Percentiles rank a stretch among this genome's conserved stretches.
Evolutionary conservation across 208 protist species (phyloP).

Genomic region (Porcisia deanei): DNA sequence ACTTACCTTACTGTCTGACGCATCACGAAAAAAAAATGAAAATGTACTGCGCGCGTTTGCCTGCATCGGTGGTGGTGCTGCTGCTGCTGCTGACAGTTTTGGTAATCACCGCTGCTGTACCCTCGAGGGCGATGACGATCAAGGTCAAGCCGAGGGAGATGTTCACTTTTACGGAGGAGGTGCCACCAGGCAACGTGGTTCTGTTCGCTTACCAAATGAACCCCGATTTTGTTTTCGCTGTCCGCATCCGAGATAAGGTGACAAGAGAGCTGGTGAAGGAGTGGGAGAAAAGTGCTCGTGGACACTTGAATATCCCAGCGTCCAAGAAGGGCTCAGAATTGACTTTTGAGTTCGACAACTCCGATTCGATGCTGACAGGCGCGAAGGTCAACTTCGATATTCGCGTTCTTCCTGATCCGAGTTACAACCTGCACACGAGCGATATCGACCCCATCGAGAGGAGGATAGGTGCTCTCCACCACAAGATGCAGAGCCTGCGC

Average conservation of each 20-base stretch:
- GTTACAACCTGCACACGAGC: conserved; percentile 8
- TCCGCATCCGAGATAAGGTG: background rate
- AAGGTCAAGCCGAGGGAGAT: conserved; percentile 17
- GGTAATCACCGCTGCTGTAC: background rate
- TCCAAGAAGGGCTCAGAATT: background rate
- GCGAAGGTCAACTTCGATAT: conserved; percentile 47
- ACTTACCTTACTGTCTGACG: too few species aligned
- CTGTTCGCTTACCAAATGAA: conserved; percentile 51
- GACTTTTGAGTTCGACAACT: conserved; percentile 53
- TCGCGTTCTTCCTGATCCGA: conserved; percentile 33
- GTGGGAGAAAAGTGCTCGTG: conserved; percentile 3
- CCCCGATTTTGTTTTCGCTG: conserved; percentile 14
- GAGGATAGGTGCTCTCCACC: conserved; percentile 33
- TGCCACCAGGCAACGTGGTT: conserved; percentile 22
- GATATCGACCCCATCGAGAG: conserved; percentile 74
- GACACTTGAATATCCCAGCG: conserved; percentile 3
- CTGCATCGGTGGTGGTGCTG: background rate
- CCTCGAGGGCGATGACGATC: conserved; percentile 3
- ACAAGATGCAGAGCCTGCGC: conserved; percentile 2
- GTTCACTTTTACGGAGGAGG: conserved; percentile 38
- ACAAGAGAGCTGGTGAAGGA: background rate
- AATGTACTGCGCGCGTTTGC: background rate
- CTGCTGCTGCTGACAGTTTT: conserved; percentile 1
- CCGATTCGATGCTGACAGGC: conserved; percentile 25
- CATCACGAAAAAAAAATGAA: background rate